Evolutionary conservation across 495 filamentous ascomycete genomes (phyloP).

Genomic region (Talaromyces proteolyticus): DNA sequence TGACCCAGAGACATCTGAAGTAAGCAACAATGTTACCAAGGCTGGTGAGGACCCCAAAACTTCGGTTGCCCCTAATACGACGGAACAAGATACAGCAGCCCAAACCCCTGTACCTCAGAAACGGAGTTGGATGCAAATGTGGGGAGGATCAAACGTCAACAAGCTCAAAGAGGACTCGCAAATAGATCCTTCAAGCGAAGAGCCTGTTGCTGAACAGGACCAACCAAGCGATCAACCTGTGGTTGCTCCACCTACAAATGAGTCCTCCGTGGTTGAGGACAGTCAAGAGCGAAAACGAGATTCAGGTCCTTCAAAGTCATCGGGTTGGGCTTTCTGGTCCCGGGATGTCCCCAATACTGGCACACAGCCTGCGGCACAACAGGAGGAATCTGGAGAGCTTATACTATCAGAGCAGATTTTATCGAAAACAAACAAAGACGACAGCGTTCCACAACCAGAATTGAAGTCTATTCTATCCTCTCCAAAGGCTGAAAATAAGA

Average conservation of each 20-base stretch:
- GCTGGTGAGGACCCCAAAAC: conserved; percentile 12
- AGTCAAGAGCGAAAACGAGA: too few species aligned
- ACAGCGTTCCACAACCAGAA: background rate
- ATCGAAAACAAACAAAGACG: conserved; percentile 1
- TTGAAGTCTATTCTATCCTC: background rate
- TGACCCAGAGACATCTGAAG: background rate
- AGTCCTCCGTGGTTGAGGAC: too few species aligned
- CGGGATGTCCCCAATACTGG: conserved; percentile 50
- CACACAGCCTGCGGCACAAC: conserved; percentile 21
- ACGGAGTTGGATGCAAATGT: conserved; percentile 44
- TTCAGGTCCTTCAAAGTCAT: conserved; percentile 39
- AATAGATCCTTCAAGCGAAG: conserved; percentile 15
- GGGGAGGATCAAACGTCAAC: conserved; percentile 27
- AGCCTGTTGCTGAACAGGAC: conserved; percentile 13
- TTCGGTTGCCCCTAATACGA: background rate
- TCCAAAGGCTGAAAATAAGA: conserved; percentile 9
- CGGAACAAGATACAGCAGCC: conserved; percentile 10
- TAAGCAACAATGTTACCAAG: background rate
- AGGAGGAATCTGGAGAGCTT: conserved; percentile 56
- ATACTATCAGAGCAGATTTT: conserved; percentile 51
- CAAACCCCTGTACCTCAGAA: conserved; percentile 18
- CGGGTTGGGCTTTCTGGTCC: conserved; percentile 86
- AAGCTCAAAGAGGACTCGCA: conserved; percentile 19
- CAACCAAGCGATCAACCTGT: background rate
- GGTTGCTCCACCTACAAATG: conserved; percentile 13